Evolutionary conservation across 164 flowering plant genomes (phyloP).

Genomic region (Saururus chinensis): DNA sequence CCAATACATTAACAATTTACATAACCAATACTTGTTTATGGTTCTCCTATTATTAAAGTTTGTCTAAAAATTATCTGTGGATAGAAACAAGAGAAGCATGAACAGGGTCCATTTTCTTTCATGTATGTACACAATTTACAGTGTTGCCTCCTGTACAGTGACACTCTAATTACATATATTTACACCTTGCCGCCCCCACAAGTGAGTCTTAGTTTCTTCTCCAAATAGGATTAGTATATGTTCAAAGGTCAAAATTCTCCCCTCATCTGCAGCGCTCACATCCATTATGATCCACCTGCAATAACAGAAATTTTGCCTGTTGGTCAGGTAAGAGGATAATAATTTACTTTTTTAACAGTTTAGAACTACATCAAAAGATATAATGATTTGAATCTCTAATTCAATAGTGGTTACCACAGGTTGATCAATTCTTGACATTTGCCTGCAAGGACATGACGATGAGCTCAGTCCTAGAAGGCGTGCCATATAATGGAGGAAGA

Average conservation of each 20-base stretch:
- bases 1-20: too few relatives aligned
- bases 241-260: background rate
- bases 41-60: too few relatives aligned
- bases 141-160: background rate
- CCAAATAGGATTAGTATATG: background rate
- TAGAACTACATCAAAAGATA: background rate
- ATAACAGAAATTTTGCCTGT: slow-evolving; percentile 1
- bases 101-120: slow-evolving; percentile 3
- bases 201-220: background rate
- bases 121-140: slow-evolving; percentile 29
- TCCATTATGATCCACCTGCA: slow-evolving; percentile 2
- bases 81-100: too few relatives aligned
- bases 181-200: background rate
- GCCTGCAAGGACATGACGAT: slow-evolving; percentile 5
- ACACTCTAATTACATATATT: background rate
- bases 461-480: slow-evolving; percentile 2
- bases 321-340: background rate
- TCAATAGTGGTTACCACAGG: slow-evolving; percentile 3
- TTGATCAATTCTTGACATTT: background rate
- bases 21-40: too few relatives aligned
- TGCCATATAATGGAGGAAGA: slow-evolving; percentile 5
- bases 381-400: background rate
- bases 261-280: slow-evolving; percentile 7
- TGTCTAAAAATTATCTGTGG: too few relatives aligned
- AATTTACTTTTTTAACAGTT: too few relatives aligned